A percentile compares a stretch with the other conserved stretches of the same genome.
phyloP scores from a whole-genome alignment of 305 asterid species.

The Rubia balearica region DNA sequence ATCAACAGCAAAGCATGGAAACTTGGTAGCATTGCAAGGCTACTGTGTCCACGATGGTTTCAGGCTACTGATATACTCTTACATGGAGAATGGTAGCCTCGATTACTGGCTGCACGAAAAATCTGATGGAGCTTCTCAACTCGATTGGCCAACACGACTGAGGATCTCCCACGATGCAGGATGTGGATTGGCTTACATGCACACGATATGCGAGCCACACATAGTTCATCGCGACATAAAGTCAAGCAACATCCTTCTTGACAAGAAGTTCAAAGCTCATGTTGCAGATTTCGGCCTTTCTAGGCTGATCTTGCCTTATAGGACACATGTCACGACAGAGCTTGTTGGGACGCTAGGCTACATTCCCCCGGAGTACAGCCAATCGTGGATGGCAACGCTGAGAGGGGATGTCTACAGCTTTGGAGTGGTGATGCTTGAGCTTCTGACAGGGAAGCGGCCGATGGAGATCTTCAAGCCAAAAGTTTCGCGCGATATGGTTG shows the following conservation, averaged over 20 bases:
- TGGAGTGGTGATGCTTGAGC: constrained; percentile 89
- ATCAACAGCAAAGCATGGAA: constrained; percentile 87
- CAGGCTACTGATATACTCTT: constrained; percentile 74
- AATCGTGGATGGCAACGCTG: constrained; percentile 89
- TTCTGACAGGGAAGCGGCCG: constrained; percentile 83
- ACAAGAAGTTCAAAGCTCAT: constrained; percentile 71
- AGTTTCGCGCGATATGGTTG: constrained; percentile 67
- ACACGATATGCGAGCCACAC: constrained; percentile 83
- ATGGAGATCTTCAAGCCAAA: constrained; percentile 77
- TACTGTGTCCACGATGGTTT: constrained; percentile 86
- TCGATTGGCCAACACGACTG: constrained; percentile 78
- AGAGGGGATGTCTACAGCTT: constrained; percentile 94
- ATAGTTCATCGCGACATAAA: constrained; percentile 91
- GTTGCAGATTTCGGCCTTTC: constrained; percentile 96
- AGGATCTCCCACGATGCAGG: constrained; percentile 72
- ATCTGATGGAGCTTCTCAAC: constrained; percentile 72
- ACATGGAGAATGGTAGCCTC: constrained; percentile 93
- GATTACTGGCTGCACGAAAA: constrained; percentile 96
- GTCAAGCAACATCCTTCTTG: constrained; percentile 92
- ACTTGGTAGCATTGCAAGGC: constrained; percentile 82
- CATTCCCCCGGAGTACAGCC: constrained; percentile 97
- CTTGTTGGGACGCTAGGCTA: constrained; percentile 94
- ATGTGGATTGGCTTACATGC: constrained; percentile 92
- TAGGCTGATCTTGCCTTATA: constrained; percentile 76
- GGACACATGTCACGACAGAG: constrained; percentile 92